Evolutionary conservation across 83 land plant genomes (phyloP), one percentile per base, ranked within the genome.

Genomic region (Picea abies): DNA sequence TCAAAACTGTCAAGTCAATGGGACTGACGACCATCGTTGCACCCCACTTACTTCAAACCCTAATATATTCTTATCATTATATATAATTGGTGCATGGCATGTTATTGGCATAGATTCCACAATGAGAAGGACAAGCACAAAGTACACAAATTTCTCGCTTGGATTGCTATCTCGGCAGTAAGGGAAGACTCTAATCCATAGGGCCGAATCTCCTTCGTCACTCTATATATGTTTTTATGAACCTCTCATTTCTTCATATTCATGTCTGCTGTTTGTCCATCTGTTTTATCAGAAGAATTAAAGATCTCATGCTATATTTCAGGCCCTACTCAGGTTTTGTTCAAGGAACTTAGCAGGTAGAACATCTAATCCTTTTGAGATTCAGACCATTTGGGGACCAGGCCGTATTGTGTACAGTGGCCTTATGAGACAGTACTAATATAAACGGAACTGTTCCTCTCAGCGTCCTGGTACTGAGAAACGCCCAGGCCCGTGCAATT

Each of bases 211-310:
- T 39, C 76, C 76, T 72, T 41, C 22, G 76, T 72, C 12, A 20
- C 10, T 72, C 52, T 72, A 72, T 72, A 72, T 72, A 72, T 72
- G 76, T 72, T 72, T 72, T 41, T 41, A 72, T 10, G 15, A 22
- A 7, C 12, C n/a, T 41, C 39, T 72, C 52, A 72, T 72, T 72
- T 56, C 58, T 44, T 73, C 10, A 7, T 11, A 12, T 11, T 11
- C 15, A 52, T 52, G 3, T 11, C 3, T 11, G 15, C 60, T 3
- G 4, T 56, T 3, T 56, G 16, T 12, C 14, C 60, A 2, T 56
- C 60, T 56, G 60, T 56, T 14, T 14, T 14, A 56, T 56, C 16
- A 56, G 15, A 56, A 49, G 26, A 22, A 10, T 22, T n/a, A 58
- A 5, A 49, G 58, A 56, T 56, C 16, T 14, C 15, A 12, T 12